Conservation (phyloP, 1,284 basidiomycete genomes). For the Amylostereum areolatum region DNA sequence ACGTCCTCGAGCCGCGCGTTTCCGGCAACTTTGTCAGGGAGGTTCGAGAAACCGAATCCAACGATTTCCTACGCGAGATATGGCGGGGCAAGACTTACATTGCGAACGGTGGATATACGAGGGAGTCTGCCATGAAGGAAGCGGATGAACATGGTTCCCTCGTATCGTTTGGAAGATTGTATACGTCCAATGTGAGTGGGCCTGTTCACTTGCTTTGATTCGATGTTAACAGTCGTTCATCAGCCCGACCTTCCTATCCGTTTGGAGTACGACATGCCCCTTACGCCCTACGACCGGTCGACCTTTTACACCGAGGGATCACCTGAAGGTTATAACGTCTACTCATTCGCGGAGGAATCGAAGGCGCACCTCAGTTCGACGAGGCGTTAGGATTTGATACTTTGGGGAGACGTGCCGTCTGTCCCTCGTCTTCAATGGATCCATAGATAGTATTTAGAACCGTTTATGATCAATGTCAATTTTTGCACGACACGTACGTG, state of each 20-base stretch:
- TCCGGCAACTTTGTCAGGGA: conserved; percentile 9
- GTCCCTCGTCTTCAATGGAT: too few relatives aligned
- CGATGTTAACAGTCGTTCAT: too few relatives aligned
- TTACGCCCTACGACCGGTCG: background rate
- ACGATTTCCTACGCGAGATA: conserved; percentile 21
- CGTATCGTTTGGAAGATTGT: conserved; percentile 39
- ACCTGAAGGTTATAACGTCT: background rate
- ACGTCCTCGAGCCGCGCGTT: conserved; percentile 33
- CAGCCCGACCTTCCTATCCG: background rate
- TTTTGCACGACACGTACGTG: too few relatives aligned
- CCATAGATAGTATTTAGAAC: too few relatives aligned
- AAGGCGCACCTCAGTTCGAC: background rate
- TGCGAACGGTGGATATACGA: conserved; percentile 26
- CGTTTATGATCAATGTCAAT: too few relatives aligned
- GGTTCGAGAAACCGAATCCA: conserved; percentile 12
- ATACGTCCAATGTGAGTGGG: conserved; percentile 34
- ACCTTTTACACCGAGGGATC: background rate
- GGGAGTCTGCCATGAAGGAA: conserved; percentile 14
- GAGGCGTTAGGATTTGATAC: too few relatives aligned
- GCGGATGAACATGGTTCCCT: conserved; percentile 25
- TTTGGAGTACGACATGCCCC: background rate
- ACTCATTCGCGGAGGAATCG: background rate
- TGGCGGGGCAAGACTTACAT: conserved; percentile 25
- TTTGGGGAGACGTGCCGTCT: too few relatives aligned
- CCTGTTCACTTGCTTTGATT: background rate